phyloP scores from a whole-genome alignment of 768 basidiomycete genomes.

The Kwoniella europaea region DNA sequence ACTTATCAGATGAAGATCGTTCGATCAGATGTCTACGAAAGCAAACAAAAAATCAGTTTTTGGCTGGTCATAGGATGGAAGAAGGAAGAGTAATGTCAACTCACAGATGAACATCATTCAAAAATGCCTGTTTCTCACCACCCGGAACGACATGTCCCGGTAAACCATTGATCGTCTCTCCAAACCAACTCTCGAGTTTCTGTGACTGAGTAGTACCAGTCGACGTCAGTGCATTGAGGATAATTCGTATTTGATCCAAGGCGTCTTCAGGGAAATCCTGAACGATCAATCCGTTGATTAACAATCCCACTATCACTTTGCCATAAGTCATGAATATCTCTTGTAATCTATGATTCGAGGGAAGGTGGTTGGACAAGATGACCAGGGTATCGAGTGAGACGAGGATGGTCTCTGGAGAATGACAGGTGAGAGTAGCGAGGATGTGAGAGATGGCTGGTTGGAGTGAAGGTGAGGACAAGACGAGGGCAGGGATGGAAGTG shows the following conservation, averaged over 20 bases:
- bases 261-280: constrained; percentile 89
- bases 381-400: constrained; percentile 79
- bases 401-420: constrained; percentile 80
- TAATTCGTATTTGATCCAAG: constrained; percentile 71
- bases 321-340: constrained; percentile 63
- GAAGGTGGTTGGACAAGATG: constrained; percentile 64
- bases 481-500: constrained; percentile 71
- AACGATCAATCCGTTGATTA: constrained; percentile 74
- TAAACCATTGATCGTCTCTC: constrained; percentile 72
- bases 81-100: constrained; percentile 49
- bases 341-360: constrained; percentile 60
- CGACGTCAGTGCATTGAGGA: constrained; percentile 66
- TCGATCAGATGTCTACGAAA: constrained; percentile 28
- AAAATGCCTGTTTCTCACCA: constrained; percentile 72
- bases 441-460: constrained; percentile 75
- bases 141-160: constrained; percentile 68
- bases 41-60: too few species aligned
- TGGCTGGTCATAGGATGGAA: too few species aligned
- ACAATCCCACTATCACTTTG: constrained; percentile 68
- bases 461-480: constrained; percentile 79
- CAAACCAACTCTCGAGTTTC: constrained; percentile 74
- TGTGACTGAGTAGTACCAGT: constrained; percentile 71
- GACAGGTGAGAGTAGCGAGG: constrained; percentile 78
- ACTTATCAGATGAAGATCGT: constrained; percentile 17
- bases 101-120: constrained; percentile 75